Conservation (phyloP, 495 filamentous ascomycete species). For the Platismatia glauca region DNA sequence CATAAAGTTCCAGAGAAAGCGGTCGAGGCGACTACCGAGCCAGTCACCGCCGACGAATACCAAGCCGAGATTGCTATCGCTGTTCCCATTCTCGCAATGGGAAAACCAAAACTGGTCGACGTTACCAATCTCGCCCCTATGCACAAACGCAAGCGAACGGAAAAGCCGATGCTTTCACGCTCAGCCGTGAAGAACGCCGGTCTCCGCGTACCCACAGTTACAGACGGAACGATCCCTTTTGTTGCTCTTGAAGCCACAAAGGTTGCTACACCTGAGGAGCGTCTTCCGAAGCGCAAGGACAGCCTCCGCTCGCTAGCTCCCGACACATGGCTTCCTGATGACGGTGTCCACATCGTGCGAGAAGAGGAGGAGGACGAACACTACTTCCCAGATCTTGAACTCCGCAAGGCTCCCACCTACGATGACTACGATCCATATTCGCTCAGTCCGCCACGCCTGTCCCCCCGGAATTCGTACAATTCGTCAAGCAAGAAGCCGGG, state of each 20-base stretch:
- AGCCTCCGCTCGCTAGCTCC: slow-evolving; percentile 13
- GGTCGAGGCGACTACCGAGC: not conserved
- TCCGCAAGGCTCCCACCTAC: slow-evolving; percentile 17
- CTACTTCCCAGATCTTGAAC: slow-evolving; percentile 17
- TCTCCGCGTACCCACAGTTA: slow-evolving; percentile 2
- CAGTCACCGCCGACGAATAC: slow-evolving; percentile 11
- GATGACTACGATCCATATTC: slow-evolving; percentile 25
- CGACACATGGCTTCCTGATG: slow-evolving; percentile 23
- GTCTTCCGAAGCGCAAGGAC: slow-evolving; percentile 11
- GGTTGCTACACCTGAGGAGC: not conserved
- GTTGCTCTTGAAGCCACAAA: slow-evolving; percentile 11
- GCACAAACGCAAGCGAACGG: slow-evolving; percentile 25
- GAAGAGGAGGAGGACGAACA: slow-evolving; percentile 17
- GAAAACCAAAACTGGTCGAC: slow-evolving; percentile 24
- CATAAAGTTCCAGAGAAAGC: slow-evolving; percentile 11
- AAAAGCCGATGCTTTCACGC: slow-evolving; percentile 6
- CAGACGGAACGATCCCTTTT: slow-evolving; percentile 9
- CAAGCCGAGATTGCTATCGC: slow-evolving; percentile 22
- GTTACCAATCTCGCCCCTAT: slow-evolving; percentile 25
- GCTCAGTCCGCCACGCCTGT: slow-evolving; percentile 19
- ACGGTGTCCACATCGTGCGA: slow-evolving; percentile 4
- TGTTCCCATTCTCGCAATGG: slow-evolving; percentile 22
- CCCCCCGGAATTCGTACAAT: slow-evolving; percentile 18
- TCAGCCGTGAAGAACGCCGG: slow-evolving; percentile 9
- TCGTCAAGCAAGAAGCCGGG: slow-evolving; percentile 14